phyloP scores from a whole-genome alignment of 495 filamentous ascomycete species.

The Talaromyces ruber region DNA sequence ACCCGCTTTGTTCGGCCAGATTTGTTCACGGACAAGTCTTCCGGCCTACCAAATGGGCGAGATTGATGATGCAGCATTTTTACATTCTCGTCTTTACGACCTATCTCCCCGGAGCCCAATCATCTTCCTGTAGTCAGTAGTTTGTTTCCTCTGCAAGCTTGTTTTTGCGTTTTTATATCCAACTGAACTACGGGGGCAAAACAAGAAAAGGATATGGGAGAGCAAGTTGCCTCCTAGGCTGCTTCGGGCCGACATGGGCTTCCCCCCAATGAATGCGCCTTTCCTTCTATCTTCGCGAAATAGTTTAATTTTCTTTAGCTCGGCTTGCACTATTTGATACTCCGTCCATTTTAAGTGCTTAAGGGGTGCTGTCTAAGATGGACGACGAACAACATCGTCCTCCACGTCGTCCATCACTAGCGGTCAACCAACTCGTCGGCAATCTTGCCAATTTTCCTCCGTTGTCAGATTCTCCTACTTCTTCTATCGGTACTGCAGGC shows the following conservation, averaged over 20 bases:
- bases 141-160: background rate
- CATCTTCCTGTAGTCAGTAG: background rate
- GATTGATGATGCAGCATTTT: constrained; percentile 7
- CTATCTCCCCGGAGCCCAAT: background rate
- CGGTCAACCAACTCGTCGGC: constrained; percentile 14
- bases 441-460: constrained; percentile 11
- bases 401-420: constrained; percentile 12
- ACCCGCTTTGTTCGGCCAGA: constrained; percentile 3
- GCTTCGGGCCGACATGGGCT: constrained; percentile 6
- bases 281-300: background rate
- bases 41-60: constrained; percentile 29
- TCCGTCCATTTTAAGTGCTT: background rate
- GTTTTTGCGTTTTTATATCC: background rate
- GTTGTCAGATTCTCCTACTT: constrained; percentile 8
- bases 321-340: background rate
- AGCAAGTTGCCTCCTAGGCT: background rate
- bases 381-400: constrained; percentile 1
- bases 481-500: constrained; percentile 7
- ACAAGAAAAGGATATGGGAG: background rate
- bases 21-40: constrained; percentile 19
- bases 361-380: background rate
- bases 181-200: background rate
- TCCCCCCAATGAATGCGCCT: background rate
- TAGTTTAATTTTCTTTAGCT: background rate
- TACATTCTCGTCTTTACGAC: background rate